Evolutionary conservation across 495 filamentous ascomycete genomes (phyloP), one percentile per base, ranked within the genome.

Genomic region (Penicillium dipodomyicola): DNA sequence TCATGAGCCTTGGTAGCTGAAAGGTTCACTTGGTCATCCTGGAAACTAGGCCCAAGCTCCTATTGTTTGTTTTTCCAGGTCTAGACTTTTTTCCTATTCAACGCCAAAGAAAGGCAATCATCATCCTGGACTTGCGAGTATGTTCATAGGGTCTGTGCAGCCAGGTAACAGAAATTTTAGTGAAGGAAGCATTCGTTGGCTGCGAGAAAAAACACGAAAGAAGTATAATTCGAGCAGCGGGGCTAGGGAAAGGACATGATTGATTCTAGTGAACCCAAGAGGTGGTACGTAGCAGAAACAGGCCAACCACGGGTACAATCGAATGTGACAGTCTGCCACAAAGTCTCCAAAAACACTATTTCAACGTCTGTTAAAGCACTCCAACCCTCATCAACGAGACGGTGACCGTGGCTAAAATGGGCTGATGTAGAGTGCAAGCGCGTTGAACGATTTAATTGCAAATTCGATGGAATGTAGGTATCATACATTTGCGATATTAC

Each of bases 341-440:
- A 30, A 50, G 20, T 40, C 19, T 40, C 4, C 4, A 29, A 27
- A 22, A 51, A 51, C 48, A 46, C 2, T n/a, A 46, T 46, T 27
- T 29, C 7, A 29, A 8, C 27, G 27, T 37, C 30, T 35, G 47
- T 49, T 37, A 4, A 49, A 49, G 10, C 30, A 37, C 19, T 49
- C 37, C 32, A 37, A 23, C 30, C 10, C 19, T 37, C 47, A 25
- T 49, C 1, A 39, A 49, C 12, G 30, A 49, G 47, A 49, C 30
- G 30, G 47, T 49, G 47, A 49, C 19, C 17, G 11, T 49, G 30
- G 47, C 47, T 37, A 25, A 30, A 49, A 49, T 27, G n/a, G 46
- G 46, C 29, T 32, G 29, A 33, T 44, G 46, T 35, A 33, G 29
- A 30, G 15, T 35, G 46, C 17, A 29, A 22, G 27, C 46, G 29